Evolutionary conservation across 2,329 filamentous ascomycete species (phyloP).

Genomic region (Penicillium polonicum): DNA sequence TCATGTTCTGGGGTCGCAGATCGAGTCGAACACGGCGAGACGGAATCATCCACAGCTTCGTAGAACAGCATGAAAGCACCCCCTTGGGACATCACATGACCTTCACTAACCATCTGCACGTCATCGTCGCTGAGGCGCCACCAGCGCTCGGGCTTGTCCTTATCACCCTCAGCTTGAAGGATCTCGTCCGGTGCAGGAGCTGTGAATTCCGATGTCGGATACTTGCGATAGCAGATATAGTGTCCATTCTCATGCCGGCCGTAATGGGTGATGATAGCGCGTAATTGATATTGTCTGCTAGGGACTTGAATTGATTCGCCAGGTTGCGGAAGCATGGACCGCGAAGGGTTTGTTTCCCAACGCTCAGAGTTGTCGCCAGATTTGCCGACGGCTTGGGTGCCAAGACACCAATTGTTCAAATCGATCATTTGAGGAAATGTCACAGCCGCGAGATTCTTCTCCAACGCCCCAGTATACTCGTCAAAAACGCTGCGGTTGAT

Average conservation of each 20-base stretch:
- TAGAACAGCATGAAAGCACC: slow-evolving; percentile 98
- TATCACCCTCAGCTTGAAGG: slow-evolving; percentile 33
- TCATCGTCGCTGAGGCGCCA: slow-evolving; percentile 90
- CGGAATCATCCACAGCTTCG: slow-evolving; percentile 61
- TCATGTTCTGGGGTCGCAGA: slow-evolving; percentile 4
- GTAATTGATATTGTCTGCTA: slow-evolving; percentile 65
- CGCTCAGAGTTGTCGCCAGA: slow-evolving; percentile 54
- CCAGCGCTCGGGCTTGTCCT: slow-evolving; percentile 61
- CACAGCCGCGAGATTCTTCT: slow-evolving; percentile 80
- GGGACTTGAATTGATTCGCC: slow-evolving; percentile 54
- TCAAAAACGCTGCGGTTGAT: slow-evolving; percentile 92
- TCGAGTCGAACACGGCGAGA: neutral
- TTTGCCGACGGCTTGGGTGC: slow-evolving; percentile 46
- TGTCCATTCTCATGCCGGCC: slow-evolving; percentile 93
- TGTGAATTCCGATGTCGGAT: slow-evolving; percentile 48
- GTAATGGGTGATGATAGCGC: slow-evolving; percentile 83
- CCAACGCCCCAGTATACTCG: slow-evolving; percentile 72
- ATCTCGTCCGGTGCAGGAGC: slow-evolving; percentile 33
- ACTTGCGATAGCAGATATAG: slow-evolving; percentile 85
- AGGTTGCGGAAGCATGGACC: slow-evolving; percentile 69
- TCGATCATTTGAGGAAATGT: slow-evolving; percentile 73
- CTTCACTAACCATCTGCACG: slow-evolving; percentile 71
- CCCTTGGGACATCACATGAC: slow-evolving; percentile 69
- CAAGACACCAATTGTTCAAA: slow-evolving; percentile 80
- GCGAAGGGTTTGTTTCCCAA: slow-evolving; percentile 67